These are phyloP conservation scores for Cyberlindnera lachancei DNA, from an alignment of 805 yeast species.

Conservation along the genomic window DNA sequence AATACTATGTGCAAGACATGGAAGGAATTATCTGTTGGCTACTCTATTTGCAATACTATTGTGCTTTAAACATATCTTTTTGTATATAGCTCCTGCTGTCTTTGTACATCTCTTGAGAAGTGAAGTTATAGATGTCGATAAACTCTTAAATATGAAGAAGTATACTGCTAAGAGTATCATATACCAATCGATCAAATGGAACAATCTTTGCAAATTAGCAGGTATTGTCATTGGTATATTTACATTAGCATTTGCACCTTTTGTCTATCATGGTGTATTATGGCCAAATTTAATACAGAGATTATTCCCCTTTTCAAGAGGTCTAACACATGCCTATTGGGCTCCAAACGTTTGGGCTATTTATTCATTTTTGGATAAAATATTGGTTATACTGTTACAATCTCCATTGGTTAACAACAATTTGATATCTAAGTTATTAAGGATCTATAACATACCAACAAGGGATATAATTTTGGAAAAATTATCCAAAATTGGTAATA, in stretches of 20 bases:
- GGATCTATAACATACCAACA: constrained; percentile 26
- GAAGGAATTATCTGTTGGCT: constrained; percentile 53
- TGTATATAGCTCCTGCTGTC: constrained; percentile 91
- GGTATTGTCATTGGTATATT: constrained; percentile 55
- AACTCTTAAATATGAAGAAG: no score
- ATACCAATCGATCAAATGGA: constrained; percentile 43
- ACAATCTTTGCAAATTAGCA: constrained; percentile 54
- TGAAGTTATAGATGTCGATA: constrained; percentile 54
- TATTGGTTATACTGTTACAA: constrained; percentile 41
- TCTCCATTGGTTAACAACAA: constrained; percentile 32
- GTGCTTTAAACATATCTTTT: constrained; percentile 90
- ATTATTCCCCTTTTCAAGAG: constrained; percentile 89
- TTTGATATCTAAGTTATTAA: no score
- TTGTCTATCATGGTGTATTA: constrained; percentile 46
- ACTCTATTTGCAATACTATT: constrained; percentile 65
- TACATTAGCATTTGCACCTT: constrained; percentile 70
- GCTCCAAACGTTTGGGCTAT: constrained; percentile 98
- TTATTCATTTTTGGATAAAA: constrained; percentile 75
- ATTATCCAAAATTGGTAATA: constrained; percentile 27
- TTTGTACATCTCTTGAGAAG: constrained; percentile 70
- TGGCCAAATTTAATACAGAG: constrained; percentile 61
- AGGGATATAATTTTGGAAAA: constrained; percentile 24
- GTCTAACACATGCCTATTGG: constrained; percentile 97
- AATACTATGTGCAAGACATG: constrained; percentile 59
- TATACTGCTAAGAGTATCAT: constrained; percentile 23